These are phyloP conservation scores for Priceomyces melissophilus DNA, from an alignment of 805 yeast species.

Conservation along the genomic window DNA sequence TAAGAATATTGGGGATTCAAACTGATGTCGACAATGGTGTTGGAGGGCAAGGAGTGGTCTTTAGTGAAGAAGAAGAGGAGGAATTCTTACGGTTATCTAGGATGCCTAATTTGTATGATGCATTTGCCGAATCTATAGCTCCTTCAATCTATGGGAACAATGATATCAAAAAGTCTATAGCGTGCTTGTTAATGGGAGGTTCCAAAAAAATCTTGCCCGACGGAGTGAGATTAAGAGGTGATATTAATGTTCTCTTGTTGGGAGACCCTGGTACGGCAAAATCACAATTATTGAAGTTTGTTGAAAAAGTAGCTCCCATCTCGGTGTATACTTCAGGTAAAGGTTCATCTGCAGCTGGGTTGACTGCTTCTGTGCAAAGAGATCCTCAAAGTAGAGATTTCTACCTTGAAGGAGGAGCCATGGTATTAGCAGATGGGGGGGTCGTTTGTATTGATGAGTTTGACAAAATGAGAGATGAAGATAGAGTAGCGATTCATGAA, in stretches of 20 bases:
- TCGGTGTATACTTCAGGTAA: slow-evolving; percentile 97
- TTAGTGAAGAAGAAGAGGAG: slow-evolving; percentile 92
- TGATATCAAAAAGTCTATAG: slow-evolving; percentile 90
- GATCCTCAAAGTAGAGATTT: slow-evolving; percentile 86
- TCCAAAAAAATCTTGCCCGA: slow-evolving; percentile 90
- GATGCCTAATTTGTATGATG: slow-evolving; percentile 78
- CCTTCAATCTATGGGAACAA: slow-evolving; percentile 94
- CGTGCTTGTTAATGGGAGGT: slow-evolving; percentile 92
- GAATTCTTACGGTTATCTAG: slow-evolving; percentile 79
- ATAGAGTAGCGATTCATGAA: slow-evolving; percentile 97
- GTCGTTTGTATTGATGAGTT: slow-evolving; percentile 99
- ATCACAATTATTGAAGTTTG: slow-evolving; percentile 92
- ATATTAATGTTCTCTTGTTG: slow-evolving; percentile 83
- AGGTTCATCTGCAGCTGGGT: slow-evolving; percentile 99
- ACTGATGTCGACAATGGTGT: slow-evolving; percentile 74
- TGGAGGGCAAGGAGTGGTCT: slow-evolving; percentile 54
- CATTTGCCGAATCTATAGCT: slow-evolving; percentile 86
- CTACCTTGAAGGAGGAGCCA: slow-evolving; percentile 98
- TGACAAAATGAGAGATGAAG: slow-evolving; percentile 99
- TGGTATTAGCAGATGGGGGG: slow-evolving; percentile 99
- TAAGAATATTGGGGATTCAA: slow-evolving; percentile 82
- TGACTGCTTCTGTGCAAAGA: slow-evolving; percentile 96
- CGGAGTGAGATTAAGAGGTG: slow-evolving; percentile 96
- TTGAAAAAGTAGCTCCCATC: slow-evolving; percentile 91
- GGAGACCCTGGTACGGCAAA: slow-evolving; percentile 99